phyloP scores from a whole-genome alignment of 768 basidiomycete species.

The Thelephora ganbajun region DNA sequence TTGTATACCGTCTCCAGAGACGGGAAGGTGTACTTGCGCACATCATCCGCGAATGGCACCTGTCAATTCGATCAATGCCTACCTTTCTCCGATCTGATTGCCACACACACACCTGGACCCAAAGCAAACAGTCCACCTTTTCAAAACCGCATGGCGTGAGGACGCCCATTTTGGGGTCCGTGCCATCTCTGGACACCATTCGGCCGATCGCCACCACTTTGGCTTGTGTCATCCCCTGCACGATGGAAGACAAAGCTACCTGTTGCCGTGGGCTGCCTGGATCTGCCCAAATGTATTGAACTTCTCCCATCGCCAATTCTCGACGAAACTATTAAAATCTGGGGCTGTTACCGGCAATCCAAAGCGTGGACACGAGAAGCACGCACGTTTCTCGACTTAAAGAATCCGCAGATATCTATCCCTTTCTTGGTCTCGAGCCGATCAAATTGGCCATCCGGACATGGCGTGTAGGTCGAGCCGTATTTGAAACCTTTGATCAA shows the following conservation, averaged over 20 bases:
- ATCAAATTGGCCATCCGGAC: constrained; percentile 75
- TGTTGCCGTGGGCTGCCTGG: constrained; percentile 52
- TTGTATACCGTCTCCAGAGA: constrained; percentile 62
- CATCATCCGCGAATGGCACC: constrained; percentile 95
- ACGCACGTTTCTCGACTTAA: constrained; percentile 49
- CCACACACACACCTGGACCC: constrained; percentile 52
- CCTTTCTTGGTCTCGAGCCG: constrained; percentile 65
- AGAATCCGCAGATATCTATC: constrained; percentile 81
- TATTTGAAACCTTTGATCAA: constrained; percentile 79
- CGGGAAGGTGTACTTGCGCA: constrained; percentile 77
- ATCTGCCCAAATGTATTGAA: constrained; percentile 78
- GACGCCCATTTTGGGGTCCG: constrained; percentile 79
- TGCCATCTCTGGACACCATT: constrained; percentile 60
- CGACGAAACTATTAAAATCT: constrained; percentile 52
- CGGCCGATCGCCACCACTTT: constrained; percentile 67
- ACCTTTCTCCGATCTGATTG: no score
- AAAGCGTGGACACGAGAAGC: not conserved
- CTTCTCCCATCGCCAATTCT: constrained; percentile 71
- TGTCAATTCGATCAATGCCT: constrained; percentile 16
- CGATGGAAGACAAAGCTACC: constrained; percentile 76
- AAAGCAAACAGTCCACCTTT: constrained; percentile 67
- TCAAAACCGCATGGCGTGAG: constrained; percentile 49
- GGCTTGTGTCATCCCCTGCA: constrained; percentile 62
- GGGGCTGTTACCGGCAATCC: not conserved
- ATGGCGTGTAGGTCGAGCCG: constrained; percentile 77